phyloP scores from a whole-genome alignment of 805 yeast species.

The Teunomyces stri region DNA sequence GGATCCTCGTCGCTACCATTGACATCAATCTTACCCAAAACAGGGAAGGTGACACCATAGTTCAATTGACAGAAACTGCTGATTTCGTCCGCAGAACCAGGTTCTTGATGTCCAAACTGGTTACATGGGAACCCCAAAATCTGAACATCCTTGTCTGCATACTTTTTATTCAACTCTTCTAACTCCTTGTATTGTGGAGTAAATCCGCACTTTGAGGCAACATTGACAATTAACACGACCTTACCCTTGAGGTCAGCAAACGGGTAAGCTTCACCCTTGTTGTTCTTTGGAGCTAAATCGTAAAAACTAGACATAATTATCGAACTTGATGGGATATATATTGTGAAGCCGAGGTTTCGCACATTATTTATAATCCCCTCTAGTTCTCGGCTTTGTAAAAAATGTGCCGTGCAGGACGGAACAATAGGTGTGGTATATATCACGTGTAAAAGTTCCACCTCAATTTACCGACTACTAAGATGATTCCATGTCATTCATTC shows the following conservation, averaged over 20 bases:
- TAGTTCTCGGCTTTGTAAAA: not conserved
- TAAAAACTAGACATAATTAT: constrained; percentile 56
- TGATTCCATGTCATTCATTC: too few relatives aligned
- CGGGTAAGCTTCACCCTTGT: constrained; percentile 56
- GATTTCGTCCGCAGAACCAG: constrained; percentile 54
- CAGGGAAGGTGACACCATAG: constrained; percentile 90
- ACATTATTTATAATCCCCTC: not conserved
- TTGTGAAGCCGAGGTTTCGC: not conserved
- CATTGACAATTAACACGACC: constrained; percentile 80
- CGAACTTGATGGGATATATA: too few relatives aligned
- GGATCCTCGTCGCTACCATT: constrained; percentile 82
- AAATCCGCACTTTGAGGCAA: constrained; percentile 79
- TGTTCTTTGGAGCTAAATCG: constrained; percentile 63
- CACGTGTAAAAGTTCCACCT: too few relatives aligned
- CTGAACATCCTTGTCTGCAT: constrained; percentile 33
- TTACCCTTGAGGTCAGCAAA: constrained; percentile 68
- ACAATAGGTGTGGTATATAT: not conserved
- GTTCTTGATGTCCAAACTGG: constrained; percentile 44
- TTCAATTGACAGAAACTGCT: constrained; percentile 70
- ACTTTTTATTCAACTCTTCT: constrained; percentile 42
- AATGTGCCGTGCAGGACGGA: not conserved
- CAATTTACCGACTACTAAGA: too few relatives aligned
- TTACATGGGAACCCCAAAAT: constrained; percentile 46
- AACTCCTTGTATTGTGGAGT: constrained; percentile 58
- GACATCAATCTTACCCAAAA: constrained; percentile 82